Base-by-base conservation (phyloP, 2,329 filamentous ascomycete genomes). In the Penicillium hordei region DNA sequence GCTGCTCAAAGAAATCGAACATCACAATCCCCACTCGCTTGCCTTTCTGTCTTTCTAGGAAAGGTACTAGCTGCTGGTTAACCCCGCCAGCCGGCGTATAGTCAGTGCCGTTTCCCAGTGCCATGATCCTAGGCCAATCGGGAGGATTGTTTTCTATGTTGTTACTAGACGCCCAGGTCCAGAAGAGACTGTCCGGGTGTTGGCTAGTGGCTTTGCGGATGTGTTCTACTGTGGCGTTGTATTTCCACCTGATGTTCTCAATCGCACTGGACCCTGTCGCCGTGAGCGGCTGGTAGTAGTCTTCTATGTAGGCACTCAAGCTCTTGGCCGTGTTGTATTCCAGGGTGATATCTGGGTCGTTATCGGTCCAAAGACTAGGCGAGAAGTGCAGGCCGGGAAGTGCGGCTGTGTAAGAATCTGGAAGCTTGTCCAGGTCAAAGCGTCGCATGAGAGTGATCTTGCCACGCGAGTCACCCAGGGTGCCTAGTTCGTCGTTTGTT, bases 21-120 rank as follows among this genome's bases (percentile, higher is more conserved):
- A 83, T 81, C 15, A 82, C 75, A 59, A 83, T 78, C 0, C 81
- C 81, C n/a, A 82, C 49, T 50, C 81, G 72, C 65, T 77, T 75
- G 2, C 79, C 78, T 44, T 69, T 72, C 56, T 76, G 60, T 4
- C 60, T 45, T 50, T 71, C 57, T 27, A 83, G 60, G 25, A 77
- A 70, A 0, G 68, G 56, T 5, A 76, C 55, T 2, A 83, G 60
- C 46, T 72, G 70, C 19, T 80, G 67, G 60, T 83, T 83, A 0
- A 83, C 75, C 4, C 80, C 80, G 0, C 74, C 74, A 1, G 65
- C 43, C 1, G 75, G 77, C 29, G 77, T 78, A 9, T 65, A 62
- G 0, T 64, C 65, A 4, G 70, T 66, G 2, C 70, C 74, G 45
- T 78, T 76, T 0, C 80, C 81, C 4, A 81, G 60, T 0, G 81